Evolutionary conservation across 495 filamentous ascomycete species (phyloP).

Genomic region (Darksidea phi): DNA sequence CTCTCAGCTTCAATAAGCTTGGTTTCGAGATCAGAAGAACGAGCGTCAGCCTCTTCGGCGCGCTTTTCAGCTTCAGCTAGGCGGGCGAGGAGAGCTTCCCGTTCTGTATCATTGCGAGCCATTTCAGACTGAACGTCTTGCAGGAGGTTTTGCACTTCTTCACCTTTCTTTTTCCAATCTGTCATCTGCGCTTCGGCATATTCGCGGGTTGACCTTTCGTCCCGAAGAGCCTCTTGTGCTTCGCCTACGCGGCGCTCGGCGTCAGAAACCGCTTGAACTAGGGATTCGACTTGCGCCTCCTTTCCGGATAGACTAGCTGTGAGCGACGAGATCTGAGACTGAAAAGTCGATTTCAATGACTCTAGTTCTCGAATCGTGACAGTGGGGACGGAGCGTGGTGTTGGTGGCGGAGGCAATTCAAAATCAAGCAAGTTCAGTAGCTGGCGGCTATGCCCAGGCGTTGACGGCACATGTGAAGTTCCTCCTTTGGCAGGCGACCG

Average conservation of each 20-base stretch:
- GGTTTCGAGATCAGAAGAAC: slow-evolving; percentile 48
- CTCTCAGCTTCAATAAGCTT: slow-evolving; percentile 42
- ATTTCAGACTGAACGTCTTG: slow-evolving; percentile 79
- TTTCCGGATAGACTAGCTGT: slow-evolving; percentile 85
- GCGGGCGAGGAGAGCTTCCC: slow-evolving; percentile 67
- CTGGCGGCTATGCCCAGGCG: slow-evolving; percentile 51
- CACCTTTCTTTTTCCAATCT: slow-evolving; percentile 76
- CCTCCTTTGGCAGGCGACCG: slow-evolving; percentile 43
- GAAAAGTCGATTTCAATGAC: slow-evolving; percentile 80
- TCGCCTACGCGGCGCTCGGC: slow-evolving; percentile 90
- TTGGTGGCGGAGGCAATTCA: slow-evolving; percentile 84
- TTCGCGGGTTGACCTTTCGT: slow-evolving; percentile 67
- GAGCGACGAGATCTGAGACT: slow-evolving; percentile 85
- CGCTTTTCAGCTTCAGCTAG: slow-evolving; percentile 73
- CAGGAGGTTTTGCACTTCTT: slow-evolving; percentile 80
- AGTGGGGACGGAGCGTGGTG: slow-evolving; percentile 84
- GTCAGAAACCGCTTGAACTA: slow-evolving; percentile 82
- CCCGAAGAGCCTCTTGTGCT: slow-evolving; percentile 73
- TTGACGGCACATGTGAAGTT: slow-evolving; percentile 40
- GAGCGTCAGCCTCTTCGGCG: slow-evolving; percentile 59
- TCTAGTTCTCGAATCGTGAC: slow-evolving; percentile 92
- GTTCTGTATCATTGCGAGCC: slow-evolving; percentile 68
- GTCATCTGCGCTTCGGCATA: slow-evolving; percentile 71
- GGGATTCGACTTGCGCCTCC: slow-evolving; percentile 80
- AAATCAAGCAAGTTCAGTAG: slow-evolving; percentile 79